A percentile compares a stretch with the other conserved stretches of the same genome.
Evolutionary conservation across 208 protist species (phyloP).

Genomic region (Tritrichomonas foetus): DNA sequence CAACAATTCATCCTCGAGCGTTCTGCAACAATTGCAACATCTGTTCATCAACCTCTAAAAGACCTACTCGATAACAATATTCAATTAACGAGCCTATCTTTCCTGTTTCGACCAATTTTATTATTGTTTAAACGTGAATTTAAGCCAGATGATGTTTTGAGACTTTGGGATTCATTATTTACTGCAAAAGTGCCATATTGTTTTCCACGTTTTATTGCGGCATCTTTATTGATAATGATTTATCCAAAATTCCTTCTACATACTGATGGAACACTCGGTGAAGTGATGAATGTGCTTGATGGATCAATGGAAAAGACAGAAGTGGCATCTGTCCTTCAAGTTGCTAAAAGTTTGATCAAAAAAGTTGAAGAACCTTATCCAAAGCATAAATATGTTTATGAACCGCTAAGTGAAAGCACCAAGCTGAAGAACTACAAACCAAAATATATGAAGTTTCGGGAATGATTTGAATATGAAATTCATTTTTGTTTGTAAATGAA

Average conservation of each 20-base stretch:
- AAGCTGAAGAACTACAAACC: not conserved
- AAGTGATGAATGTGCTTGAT: not conserved
- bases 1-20: not conserved
- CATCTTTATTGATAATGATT: not conserved
- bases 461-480: no score
- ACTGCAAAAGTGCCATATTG: not conserved
- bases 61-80: not conserved
- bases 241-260: not conserved
- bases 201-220: not conserved
- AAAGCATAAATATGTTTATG: not conserved
- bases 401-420: not conserved
- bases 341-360: not conserved
- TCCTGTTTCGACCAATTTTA: not conserved
- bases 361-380: not conserved
- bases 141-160: not conserved
- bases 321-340: not conserved
- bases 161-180: not conserved
- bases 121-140: slow-evolving; percentile 17
- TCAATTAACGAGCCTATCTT: not conserved
- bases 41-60: not conserved
- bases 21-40: not conserved
- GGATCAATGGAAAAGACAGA: not conserved
- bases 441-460: slow-evolving; percentile 20
- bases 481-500: no score
- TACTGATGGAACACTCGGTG: not conserved